phyloP scores from a whole-genome alignment of 2,329 filamentous ascomycete genomes.

The Helicocarpus griseus region DNA sequence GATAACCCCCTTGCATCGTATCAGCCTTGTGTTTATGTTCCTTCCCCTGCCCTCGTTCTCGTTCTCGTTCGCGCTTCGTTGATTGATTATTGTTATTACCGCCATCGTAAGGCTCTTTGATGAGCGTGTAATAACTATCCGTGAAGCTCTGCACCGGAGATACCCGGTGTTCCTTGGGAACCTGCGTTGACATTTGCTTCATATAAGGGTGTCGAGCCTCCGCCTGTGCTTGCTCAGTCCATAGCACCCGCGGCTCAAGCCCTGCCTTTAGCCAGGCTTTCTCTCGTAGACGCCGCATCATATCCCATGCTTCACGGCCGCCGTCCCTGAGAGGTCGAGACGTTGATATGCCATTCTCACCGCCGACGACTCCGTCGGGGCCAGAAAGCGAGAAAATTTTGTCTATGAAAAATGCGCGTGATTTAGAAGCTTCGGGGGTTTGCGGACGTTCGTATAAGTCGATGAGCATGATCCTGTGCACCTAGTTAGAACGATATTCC shows the following conservation, averaged over 20 bases:
- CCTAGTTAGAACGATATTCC: not conserved
- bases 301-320: slow-evolving; percentile 40
- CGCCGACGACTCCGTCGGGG: slow-evolving; percentile 37
- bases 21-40: not conserved
- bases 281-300: slow-evolving; percentile 38
- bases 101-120: slow-evolving; percentile 11
- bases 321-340: slow-evolving; percentile 37
- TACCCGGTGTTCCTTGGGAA: slow-evolving; percentile 6
- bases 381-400: slow-evolving; percentile 37
- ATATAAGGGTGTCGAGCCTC: slow-evolving; percentile 15
- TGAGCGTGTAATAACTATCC: slow-evolving; percentile 12
- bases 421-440: slow-evolving; percentile 35
- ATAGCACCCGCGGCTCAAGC: slow-evolving; percentile 36
- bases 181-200: not conserved
- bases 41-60: not conserved
- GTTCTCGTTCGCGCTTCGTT: not conserved
- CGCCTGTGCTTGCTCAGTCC: slow-evolving; percentile 38
- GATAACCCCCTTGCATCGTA: not conserved
- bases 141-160: slow-evolving; percentile 8
- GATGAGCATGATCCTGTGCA: slow-evolving; percentile 38
- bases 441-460: slow-evolving; percentile 39
- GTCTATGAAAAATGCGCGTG: slow-evolving; percentile 38
- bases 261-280: slow-evolving; percentile 41
- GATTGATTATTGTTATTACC: not conserved
- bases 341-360: slow-evolving; percentile 35